phyloP scores from a whole-genome alignment of 2,329 filamentous ascomycete species.

The Sporothrix sp. region DNA sequence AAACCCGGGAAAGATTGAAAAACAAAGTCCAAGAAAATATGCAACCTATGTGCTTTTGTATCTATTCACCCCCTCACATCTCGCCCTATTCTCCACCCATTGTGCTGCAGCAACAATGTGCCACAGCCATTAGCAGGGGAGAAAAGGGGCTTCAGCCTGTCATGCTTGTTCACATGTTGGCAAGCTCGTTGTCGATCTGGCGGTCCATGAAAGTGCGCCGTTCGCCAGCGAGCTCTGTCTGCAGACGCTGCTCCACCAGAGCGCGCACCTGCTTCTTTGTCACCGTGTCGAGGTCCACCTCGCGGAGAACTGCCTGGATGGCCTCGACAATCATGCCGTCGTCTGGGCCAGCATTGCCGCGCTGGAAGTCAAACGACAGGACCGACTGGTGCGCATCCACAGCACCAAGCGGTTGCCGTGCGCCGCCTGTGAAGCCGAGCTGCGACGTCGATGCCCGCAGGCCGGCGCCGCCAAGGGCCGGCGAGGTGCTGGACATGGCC shows the following conservation, averaged over 20 bases:
- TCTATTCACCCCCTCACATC: background rate
- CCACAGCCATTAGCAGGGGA: background rate
- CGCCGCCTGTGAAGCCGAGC: slow-evolving; percentile 40
- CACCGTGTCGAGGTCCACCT: slow-evolving; percentile 91
- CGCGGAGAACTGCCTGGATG: slow-evolving; percentile 69
- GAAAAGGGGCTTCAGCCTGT: background rate
- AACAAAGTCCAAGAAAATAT: background rate
- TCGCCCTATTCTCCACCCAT: background rate
- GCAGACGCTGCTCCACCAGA: slow-evolving; percentile 84
- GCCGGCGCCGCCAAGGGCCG: slow-evolving; percentile 29
- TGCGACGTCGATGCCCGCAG: slow-evolving; percentile 34
- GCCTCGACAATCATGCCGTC: slow-evolving; percentile 74
- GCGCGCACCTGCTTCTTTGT: slow-evolving; percentile 96
- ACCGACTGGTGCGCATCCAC: slow-evolving; percentile 38
- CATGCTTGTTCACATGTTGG: slow-evolving; percentile 61
- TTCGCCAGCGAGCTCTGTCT: slow-evolving; percentile 80
- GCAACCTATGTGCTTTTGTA: background rate
- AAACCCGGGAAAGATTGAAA: background rate
- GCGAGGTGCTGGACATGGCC: slow-evolving; percentile 38
- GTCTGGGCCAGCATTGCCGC: slow-evolving; percentile 55
- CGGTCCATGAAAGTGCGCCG: slow-evolving; percentile 81
- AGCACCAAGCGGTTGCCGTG: slow-evolving; percentile 35
- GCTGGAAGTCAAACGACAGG: slow-evolving; percentile 51
- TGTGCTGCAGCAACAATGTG: background rate
- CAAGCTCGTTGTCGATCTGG: slow-evolving; percentile 87